phyloP scores from a whole-genome alignment of 2,329 filamentous ascomycete genomes.

The Didymella segeticola region DNA sequence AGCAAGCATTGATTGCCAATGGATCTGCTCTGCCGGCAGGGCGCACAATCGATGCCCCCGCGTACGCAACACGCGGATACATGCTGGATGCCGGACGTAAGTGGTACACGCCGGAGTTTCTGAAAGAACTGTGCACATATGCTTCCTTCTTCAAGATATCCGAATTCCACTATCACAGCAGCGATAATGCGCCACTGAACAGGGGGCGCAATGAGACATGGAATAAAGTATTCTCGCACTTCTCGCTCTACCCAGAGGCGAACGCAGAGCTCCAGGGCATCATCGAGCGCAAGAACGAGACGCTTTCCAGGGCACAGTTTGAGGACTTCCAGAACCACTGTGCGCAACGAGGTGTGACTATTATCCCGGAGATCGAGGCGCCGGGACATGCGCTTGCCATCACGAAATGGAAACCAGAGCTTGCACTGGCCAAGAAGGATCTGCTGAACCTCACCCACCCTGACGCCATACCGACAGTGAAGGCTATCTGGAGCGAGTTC shows the following conservation, averaged over 20 bases:
- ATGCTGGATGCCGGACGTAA: constrained; percentile 56
- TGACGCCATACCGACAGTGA: constrained; percentile 45
- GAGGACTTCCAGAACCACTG: constrained; percentile 46
- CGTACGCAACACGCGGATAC: constrained; percentile 55
- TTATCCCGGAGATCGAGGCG: constrained; percentile 49
- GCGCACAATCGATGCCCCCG: constrained; percentile 49
- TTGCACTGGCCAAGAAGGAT: constrained; percentile 46
- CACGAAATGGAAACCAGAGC: constrained; percentile 50
- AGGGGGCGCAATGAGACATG: constrained; percentile 56
- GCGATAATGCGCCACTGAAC: constrained; percentile 58
- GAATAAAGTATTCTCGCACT: constrained; percentile 55
- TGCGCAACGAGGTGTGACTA: constrained; percentile 44
- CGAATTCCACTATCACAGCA: constrained; percentile 59
- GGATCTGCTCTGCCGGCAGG: constrained; percentile 38
- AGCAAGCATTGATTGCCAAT: constrained; percentile 50
- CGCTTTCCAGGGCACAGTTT: constrained; percentile 43
- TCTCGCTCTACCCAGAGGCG: constrained; percentile 50
- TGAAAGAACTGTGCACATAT: constrained; percentile 55
- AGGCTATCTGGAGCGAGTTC: constrained; percentile 48
- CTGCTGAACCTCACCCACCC: constrained; percentile 47
- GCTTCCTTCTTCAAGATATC: constrained; percentile 58
- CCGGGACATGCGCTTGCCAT: constrained; percentile 48
- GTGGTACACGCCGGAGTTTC: constrained; percentile 52
- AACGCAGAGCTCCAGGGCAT: constrained; percentile 43
- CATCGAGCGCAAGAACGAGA: constrained; percentile 46